Evolutionary conservation across 2,329 filamentous ascomycete genomes (phyloP), one percentile per base, ranked within the genome.

Genomic region (Pleurostoma richardsiae): DNA sequence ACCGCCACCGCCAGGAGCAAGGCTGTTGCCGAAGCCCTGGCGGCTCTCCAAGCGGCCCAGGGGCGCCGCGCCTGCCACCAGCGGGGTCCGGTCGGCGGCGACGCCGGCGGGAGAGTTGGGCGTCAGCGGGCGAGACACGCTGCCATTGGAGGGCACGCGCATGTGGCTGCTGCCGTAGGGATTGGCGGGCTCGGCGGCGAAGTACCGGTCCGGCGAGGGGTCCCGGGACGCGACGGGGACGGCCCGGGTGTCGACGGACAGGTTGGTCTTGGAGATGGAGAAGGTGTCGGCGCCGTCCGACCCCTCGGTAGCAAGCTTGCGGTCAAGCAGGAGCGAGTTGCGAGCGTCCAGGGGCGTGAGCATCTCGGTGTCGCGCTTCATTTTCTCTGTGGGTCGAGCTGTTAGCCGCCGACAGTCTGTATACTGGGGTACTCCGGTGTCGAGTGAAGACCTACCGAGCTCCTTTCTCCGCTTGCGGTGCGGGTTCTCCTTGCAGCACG

Each of bases 391-490:
- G 50, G 4, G 5, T n/a, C 19, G 19, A 4, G n/a, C 40, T 36
- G 52, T 69, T 64, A 64, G 59, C 44, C 40, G 41, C 39, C 47
- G 19, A 19, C 19, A 19, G 19, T 19, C 19, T 19, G 19, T 19
- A 19, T 19, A 19, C 19, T 19, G 19, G 19, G 19, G 19, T 19
- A 2, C 19, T 19, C 19, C 19, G 19, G 19, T 39, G 40, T 29
- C 10, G 28, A n/a, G 30, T 19, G 19, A 6, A 42, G 39, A 68
- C 84, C 80, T 87, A 89, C 89, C 89, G 65, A 89, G 82, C 70
- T 92, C 88, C 79, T 95, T 95, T 69, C 89, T 85, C 60, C 85
- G 84, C 76, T 86, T 86, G 54, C 87, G 83, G 67, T 97, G 92
- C 4, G 92, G 91, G 71, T 97, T 97, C 70, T 90, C 81, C 63